Evolutionary conservation across 176 grass and related monocot genomes (phyloP).

Genomic region (Chrysopogon serrulatus): DNA sequence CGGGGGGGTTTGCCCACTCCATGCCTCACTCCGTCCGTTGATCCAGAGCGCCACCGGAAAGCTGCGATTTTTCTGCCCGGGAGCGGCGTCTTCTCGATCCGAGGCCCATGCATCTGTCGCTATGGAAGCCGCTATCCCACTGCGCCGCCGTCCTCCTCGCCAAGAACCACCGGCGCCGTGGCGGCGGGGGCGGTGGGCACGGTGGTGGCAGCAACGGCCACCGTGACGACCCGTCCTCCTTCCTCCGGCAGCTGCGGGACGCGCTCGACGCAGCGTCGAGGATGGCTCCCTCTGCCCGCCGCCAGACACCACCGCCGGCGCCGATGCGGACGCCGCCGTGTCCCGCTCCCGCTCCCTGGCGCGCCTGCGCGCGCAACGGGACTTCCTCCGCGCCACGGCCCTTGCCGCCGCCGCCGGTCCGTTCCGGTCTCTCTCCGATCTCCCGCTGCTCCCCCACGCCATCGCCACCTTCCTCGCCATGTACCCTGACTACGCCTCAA

Average conservation of each 20-base stretch:
- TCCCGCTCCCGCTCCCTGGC: constrained; percentile 85
- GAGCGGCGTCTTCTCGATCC: constrained; percentile 21
- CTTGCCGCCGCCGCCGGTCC: constrained; percentile 56
- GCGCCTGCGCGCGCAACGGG: constrained; percentile 81
- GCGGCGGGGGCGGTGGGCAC: not conserved
- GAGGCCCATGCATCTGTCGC: constrained; percentile 68
- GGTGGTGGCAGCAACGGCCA: constrained; percentile 7
- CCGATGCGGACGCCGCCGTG: constrained; percentile 50
- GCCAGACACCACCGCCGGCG: constrained; percentile 33
- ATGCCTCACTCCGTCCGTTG: not conserved
- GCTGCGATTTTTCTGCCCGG: constrained; percentile 23
- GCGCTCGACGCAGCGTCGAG: constrained; percentile 75
- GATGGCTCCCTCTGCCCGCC: constrained; percentile 70
- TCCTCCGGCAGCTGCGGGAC: constrained; percentile 72
- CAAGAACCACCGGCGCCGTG: constrained; percentile 57
- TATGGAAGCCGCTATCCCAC: constrained; percentile 89
- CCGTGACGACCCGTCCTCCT: constrained; percentile 38
- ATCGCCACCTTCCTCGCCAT: constrained; percentile 84
- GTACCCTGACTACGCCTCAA: constrained; percentile 90
- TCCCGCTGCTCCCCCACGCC: constrained; percentile 59
- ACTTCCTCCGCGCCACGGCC: constrained; percentile 88
- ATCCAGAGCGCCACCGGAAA: constrained; percentile 14
- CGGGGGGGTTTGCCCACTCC: not conserved
- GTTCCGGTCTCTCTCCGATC: constrained; percentile 58
- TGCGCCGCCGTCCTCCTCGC: constrained; percentile 76